Evolutionary conservation across 371 early-diverging fungal species (phyloP).

Genomic region (Circinella umbellata): DNA sequence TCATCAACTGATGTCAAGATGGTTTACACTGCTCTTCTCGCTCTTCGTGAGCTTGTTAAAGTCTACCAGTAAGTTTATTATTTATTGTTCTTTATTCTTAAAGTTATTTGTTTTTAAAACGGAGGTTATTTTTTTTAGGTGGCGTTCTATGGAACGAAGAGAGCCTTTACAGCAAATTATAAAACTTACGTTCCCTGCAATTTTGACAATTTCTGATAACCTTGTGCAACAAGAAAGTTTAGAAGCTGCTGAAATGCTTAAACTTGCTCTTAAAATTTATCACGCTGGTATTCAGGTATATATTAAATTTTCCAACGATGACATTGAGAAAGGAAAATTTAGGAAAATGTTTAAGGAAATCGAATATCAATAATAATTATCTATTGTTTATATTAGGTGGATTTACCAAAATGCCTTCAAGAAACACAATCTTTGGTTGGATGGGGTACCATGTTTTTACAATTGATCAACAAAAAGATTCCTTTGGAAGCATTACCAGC

Average conservation of each 20-base stretch:
- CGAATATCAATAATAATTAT: not conserved
- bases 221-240: slow-evolving; percentile 59
- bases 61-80: slow-evolving; percentile 70
- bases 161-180: slow-evolving; percentile 71
- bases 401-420: slow-evolving; percentile 73
- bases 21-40: slow-evolving; percentile 77
- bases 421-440: slow-evolving; percentile 70
- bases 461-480: slow-evolving; percentile 71
- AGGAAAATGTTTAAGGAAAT: not conserved
- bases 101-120: not conserved
- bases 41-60: slow-evolving; percentile 80
- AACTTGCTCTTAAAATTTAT: slow-evolving; percentile 81
- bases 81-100: not conserved
- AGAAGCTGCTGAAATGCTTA: slow-evolving; percentile 86
- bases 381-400: slow-evolving; percentile 35
- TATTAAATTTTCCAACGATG: not conserved
- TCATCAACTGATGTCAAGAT: slow-evolving; percentile 65
- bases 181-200: slow-evolving; percentile 70
- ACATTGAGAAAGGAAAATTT: not conserved
- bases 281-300: slow-evolving; percentile 68
- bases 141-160: slow-evolving; percentile 59
- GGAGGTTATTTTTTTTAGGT: slow-evolving; percentile 38
- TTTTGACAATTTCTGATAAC: slow-evolving; percentile 71
- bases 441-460: slow-evolving; percentile 88
- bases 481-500: slow-evolving; percentile 58